Conservation (phyloP, 2,329 filamentous ascomycete species). For the Alternaria sp. region DNA sequence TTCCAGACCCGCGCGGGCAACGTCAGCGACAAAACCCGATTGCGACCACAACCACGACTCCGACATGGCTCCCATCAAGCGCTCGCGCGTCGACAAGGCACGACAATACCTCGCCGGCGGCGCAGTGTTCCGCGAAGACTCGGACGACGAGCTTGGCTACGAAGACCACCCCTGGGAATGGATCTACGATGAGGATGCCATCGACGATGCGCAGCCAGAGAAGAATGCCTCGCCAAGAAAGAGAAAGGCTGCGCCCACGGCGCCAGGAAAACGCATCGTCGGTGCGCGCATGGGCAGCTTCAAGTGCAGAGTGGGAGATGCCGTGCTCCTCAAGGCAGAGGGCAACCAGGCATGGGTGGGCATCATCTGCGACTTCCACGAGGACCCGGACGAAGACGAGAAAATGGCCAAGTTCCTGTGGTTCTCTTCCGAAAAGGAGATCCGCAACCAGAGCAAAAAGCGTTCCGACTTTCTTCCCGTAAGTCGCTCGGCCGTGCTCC, state of each 20-base stretch:
- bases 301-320: conserved; percentile 81
- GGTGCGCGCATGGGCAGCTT: conserved; percentile 86
- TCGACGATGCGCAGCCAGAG: conserved; percentile 25
- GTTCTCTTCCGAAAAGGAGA: conserved; percentile 93
- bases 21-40: conserved; percentile 37
- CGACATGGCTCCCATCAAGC: conserved; percentile 52
- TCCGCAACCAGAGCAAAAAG: conserved; percentile 83
- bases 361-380: conserved; percentile 82
- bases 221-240: conserved; percentile 44
- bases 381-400: conserved; percentile 64
- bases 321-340: conserved; percentile 86
- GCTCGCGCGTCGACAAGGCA: conserved; percentile 56
- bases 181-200: conserved; percentile 60
- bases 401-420: conserved; percentile 92
- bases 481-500: conserved; percentile 29
- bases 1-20: conserved; percentile 21
- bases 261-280: conserved; percentile 65
- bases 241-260: conserved; percentile 36
- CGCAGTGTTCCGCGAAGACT: conserved; percentile 77
- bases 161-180: conserved; percentile 62
- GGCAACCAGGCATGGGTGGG: conserved; percentile 93
- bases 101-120: conserved; percentile 63
- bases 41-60: conserved; percentile 27
- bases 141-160: conserved; percentile 79
- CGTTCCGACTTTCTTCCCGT: conserved; percentile 78